phyloP scores from a whole-genome alignment of 1,284 basidiomycete genomes.

The Quambalaria eucalypti region DNA sequence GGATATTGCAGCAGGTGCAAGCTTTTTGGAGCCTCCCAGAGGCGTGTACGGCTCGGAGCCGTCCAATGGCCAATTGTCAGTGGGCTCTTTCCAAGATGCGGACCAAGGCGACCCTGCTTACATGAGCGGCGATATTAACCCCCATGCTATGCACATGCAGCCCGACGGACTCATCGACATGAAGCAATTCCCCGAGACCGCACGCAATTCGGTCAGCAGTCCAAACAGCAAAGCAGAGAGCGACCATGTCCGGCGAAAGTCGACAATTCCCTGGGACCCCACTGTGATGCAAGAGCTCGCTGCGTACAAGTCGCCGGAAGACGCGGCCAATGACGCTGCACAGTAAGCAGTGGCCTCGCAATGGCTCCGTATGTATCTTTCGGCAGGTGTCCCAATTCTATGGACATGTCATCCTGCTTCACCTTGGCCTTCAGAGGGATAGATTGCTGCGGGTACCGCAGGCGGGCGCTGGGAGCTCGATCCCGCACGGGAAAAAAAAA shows the following conservation, averaged over 20 bases:
- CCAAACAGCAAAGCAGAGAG: constrained; percentile 15
- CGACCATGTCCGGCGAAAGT: constrained; percentile 43
- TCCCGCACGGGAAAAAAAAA: too few species aligned
- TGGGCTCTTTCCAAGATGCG: constrained; percentile 29
- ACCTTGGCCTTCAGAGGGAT: too few species aligned
- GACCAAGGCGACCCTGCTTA: constrained; percentile 8
- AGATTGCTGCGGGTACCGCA: too few species aligned
- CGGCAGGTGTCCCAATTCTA: too few species aligned
- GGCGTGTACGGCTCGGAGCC: constrained; percentile 10
- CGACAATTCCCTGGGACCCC: constrained; percentile 48
- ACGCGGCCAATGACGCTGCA: too few species aligned
- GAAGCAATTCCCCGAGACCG: constrained; percentile 27
- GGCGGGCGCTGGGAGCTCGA: too few species aligned
- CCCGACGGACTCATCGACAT: neutral
- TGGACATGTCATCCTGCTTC: too few species aligned
- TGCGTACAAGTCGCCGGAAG: constrained; percentile 42
- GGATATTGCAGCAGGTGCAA: constrained; percentile 9
- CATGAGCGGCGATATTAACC: neutral
- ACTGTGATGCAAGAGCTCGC: constrained; percentile 46
- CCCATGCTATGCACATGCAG: neutral
- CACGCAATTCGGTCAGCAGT: constrained; percentile 19
- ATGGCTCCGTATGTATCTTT: too few species aligned
- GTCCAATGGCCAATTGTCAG: constrained; percentile 31
- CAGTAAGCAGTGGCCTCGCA: too few species aligned
- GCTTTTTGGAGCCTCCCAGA: constrained; percentile 11